Evolutionary conservation across 164 flowering plant species (phyloP).

Genomic region (Vitis rupestris): DNA sequence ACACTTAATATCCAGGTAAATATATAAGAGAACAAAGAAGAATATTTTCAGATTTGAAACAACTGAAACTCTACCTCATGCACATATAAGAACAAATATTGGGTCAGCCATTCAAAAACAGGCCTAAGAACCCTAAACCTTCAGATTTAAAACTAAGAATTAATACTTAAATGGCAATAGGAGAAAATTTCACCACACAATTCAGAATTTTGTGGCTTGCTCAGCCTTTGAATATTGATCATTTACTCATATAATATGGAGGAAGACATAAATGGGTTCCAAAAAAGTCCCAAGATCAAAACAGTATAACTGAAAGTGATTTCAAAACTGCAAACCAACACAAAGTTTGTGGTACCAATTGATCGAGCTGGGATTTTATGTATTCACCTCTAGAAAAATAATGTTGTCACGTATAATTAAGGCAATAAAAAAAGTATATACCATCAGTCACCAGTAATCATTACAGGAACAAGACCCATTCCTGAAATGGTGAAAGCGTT

Average conservation of each 20-base stretch:
- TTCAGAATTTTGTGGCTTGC: too few species aligned
- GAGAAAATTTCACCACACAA: not conserved
- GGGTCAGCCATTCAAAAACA: not conserved
- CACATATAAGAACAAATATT: not conserved
- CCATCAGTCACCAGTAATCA: slow-evolving; percentile 36
- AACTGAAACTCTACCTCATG: not conserved
- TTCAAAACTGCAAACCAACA: not conserved
- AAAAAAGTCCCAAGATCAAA: not conserved
- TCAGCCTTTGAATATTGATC: too few species aligned
- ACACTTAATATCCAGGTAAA: too few species aligned
- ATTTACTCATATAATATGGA: not conserved
- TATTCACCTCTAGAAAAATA: not conserved
- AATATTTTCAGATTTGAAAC: not conserved
- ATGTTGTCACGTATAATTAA: not conserved
- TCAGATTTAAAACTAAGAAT: not conserved
- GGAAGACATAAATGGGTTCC: not conserved
- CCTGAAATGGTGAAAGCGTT: slow-evolving; percentile 40
- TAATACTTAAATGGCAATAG: not conserved
- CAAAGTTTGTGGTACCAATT: not conserved
- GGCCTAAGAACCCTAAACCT: not conserved
- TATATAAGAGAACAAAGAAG: not conserved
- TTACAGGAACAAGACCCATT: slow-evolving; percentile 38
- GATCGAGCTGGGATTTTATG: not conserved
- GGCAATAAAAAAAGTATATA: not conserved
- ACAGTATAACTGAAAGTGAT: not conserved